A percentile compares a stretch with the other conserved stretches of the same genome.
phyloP scores from a whole-genome alignment of 768 basidiomycete genomes.

The Calocybe cyanea region DNA sequence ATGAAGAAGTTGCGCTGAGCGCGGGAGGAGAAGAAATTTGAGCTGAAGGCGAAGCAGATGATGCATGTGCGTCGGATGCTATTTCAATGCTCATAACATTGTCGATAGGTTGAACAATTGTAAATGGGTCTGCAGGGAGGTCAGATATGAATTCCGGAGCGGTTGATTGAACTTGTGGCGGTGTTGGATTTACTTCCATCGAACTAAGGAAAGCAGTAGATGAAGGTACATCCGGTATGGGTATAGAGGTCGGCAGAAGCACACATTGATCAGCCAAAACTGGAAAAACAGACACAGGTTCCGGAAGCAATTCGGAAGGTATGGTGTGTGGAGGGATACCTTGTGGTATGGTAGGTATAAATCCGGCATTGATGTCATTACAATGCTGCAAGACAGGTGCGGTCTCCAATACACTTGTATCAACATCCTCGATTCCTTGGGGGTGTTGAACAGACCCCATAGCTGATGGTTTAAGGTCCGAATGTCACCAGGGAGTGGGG shows the following conservation, averaged over 20 bases:
- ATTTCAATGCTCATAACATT: constrained; percentile 34
- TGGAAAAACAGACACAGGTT: constrained; percentile 30
- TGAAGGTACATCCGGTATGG: constrained; percentile 32
- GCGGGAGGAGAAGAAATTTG: constrained; percentile 34
- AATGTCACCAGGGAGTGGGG: too few relatives aligned
- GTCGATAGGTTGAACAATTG: constrained; percentile 28
- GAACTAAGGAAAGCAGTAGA: constrained; percentile 31
- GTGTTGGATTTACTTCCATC: constrained; percentile 28
- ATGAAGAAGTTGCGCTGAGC: constrained; percentile 36
- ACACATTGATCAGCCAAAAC: constrained; percentile 24
- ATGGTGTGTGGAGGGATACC: constrained; percentile 17
- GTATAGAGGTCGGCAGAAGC: constrained; percentile 28
- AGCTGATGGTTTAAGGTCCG: constrained; percentile 9
- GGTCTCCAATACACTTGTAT: constrained; percentile 32
- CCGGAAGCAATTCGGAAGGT: constrained; percentile 26
- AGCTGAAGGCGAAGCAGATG: constrained; percentile 31
- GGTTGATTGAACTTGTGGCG: constrained; percentile 22
- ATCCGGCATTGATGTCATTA: constrained; percentile 22
- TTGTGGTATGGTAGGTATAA: constrained; percentile 17
- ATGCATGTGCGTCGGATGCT: constrained; percentile 30
- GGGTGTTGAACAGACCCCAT: constrained; percentile 27
- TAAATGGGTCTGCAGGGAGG: constrained; percentile 32
- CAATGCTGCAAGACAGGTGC: constrained; percentile 25
- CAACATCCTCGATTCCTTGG: constrained; percentile 25
- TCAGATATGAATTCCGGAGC: constrained; percentile 39